These are phyloP conservation scores for Diutina sp. DNA, from an alignment of 1,139 yeast species.

Conservation along the genomic window DNA sequence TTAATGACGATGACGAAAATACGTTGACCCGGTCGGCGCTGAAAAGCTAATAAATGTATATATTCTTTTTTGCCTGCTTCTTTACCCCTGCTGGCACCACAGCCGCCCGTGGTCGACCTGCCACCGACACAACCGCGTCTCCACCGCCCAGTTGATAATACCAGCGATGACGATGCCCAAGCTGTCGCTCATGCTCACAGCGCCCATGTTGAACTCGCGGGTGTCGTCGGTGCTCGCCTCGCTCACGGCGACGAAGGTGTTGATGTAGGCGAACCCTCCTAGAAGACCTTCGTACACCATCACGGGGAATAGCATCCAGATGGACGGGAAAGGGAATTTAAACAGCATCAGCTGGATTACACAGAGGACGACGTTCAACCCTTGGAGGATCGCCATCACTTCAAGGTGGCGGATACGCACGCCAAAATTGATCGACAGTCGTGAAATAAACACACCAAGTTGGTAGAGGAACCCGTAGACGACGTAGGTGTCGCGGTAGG, in stretches of 20 bases:
- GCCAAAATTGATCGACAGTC: slow-evolving; percentile 64
- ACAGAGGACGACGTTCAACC: slow-evolving; percentile 46
- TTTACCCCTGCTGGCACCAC: background rate
- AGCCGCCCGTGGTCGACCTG: background rate
- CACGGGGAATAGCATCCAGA: slow-evolving; percentile 50
- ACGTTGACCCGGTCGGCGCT: slow-evolving; percentile 2
- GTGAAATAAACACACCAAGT: slow-evolving; percentile 80
- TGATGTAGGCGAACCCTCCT: slow-evolving; percentile 85
- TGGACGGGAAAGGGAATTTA: slow-evolving; percentile 38
- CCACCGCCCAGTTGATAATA: slow-evolving; percentile 58
- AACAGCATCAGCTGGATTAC: slow-evolving; percentile 47
- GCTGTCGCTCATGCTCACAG: slow-evolving; percentile 89
- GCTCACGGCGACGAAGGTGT: slow-evolving; percentile 69
- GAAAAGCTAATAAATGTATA: background rate
- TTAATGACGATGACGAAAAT: slow-evolving; percentile 1
- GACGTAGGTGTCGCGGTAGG: slow-evolving; percentile 80
- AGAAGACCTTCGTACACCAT: slow-evolving; percentile 78
- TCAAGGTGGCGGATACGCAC: slow-evolving; percentile 48
- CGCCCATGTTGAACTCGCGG: slow-evolving; percentile 83
- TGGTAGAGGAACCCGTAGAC: slow-evolving; percentile 90
- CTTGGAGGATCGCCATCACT: slow-evolving; percentile 54
- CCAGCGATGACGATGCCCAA: slow-evolving; percentile 83
- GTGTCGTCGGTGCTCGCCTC: slow-evolving; percentile 42
- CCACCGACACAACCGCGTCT: slow-evolving; percentile 54
- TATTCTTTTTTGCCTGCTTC: background rate